Evolutionary conservation across 208 protist species (phyloP), one percentile per base, ranked within the genome.

Genomic region (Leishmania lainsoni): DNA sequence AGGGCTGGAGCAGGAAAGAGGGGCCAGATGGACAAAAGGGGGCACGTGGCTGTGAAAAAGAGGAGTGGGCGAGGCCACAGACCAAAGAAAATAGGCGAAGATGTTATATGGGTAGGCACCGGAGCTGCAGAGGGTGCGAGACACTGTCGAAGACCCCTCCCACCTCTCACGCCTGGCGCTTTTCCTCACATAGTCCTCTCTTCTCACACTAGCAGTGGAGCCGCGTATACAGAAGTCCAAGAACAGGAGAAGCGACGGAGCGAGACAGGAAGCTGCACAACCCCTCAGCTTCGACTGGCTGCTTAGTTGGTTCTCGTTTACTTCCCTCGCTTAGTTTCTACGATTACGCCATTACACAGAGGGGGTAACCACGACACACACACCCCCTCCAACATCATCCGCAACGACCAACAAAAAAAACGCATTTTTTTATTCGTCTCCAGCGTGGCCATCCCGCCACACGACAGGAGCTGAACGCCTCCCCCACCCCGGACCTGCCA

Each of bases 331-430:
- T 26, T 72, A 49, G 42, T 52, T 26, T 72, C 9, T 49, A 17
- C n/a, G 17, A n/a, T 52, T 72, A 72, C 68, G 35, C 68, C 22
- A 72, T 72, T 72, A 52, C 32, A 32, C 68, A 5, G 68, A 32
- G 68, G 14, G 42, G 42, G 29, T 14, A n/a, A 48, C 20, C 22
- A 26, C 6, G 22, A 14, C 29, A 22, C 35, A 22, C 20, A n/a
- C n/a, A 5, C 59, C 8, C 56, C 16, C 54, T 20, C 54, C 4
- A 22, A 58, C 26, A 8, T 29, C 1, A 45, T 17, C 20, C 58
- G n/a, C 42, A 45, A 2, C 42, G 42, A 45, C 42, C 42, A 45
- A 4, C 42, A 45, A 4, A 45, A 45, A 45, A 45, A 45, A 4
- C 42, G 42, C 6, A 45, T 45, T 45, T 45, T 45, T 45, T 45